phyloP scores from a whole-genome alignment of 73 alveolate genomes.

The Blepharisma stoltei region DNA sequence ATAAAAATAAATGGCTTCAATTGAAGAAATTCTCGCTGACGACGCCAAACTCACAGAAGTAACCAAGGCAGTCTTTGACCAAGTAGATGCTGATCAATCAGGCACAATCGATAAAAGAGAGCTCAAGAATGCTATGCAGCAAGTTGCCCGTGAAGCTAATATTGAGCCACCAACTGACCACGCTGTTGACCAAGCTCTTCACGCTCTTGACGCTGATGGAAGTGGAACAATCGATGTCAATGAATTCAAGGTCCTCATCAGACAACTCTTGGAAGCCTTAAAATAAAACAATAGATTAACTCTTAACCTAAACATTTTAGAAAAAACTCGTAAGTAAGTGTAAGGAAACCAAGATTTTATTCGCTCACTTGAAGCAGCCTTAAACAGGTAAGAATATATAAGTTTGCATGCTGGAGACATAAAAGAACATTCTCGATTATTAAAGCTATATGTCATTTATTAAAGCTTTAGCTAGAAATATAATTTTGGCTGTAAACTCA shows the following conservation, averaged over 20 bases:
- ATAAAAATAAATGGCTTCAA: not conserved
- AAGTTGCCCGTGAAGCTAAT: conserved; percentile 41
- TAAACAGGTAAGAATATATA: no score
- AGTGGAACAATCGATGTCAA: conserved; percentile 47
- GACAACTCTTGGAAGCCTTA: conserved; percentile 45
- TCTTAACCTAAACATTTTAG: no score
- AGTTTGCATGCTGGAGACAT: no score
- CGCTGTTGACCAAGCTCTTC: conserved; percentile 41
- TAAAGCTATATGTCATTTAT: no score
- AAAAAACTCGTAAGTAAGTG: no score
- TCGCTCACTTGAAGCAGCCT: no score
- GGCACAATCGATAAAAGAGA: conserved; percentile 44
- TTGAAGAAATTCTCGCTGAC: conserved; percentile 37
- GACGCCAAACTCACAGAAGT: conserved; percentile 49
- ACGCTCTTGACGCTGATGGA: conserved; percentile 52
- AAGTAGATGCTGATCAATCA: conserved; percentile 47
- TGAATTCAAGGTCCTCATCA: conserved; percentile 52
- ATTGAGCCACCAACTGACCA: conserved; percentile 48
- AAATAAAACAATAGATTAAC: no score
- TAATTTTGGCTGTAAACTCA: no score
- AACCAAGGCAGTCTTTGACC: conserved; percentile 44
- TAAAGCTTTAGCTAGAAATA: no score
- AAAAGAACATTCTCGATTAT: no score
- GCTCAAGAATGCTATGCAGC: conserved; percentile 42
- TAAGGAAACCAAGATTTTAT: no score